phyloP scores from a whole-genome alignment of 2,329 filamentous ascomycete species.

The Cladosporium phlei region DNA sequence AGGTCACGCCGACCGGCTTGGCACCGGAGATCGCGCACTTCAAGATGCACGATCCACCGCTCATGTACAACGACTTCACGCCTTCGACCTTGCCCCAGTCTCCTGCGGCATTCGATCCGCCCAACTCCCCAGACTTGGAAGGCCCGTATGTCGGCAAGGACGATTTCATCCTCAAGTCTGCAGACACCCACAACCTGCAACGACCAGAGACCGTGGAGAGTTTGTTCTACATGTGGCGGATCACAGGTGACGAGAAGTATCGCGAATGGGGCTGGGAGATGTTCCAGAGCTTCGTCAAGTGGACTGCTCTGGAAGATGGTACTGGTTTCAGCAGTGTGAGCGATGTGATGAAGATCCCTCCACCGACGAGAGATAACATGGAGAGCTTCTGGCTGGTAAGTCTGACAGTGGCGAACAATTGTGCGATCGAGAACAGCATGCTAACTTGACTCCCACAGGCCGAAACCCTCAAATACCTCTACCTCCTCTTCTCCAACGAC shows the following conservation, averaged over 20 bases:
- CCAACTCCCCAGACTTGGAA: conserved; percentile 33
- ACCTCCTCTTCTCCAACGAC: conserved; percentile 81
- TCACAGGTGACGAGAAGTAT: conserved; percentile 84
- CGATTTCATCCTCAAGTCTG: conserved; percentile 73
- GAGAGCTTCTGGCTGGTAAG: conserved; percentile 96
- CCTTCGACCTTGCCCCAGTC: conserved; percentile 33
- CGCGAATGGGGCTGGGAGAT: conserved; percentile 98
- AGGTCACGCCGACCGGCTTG: conserved; percentile 81
- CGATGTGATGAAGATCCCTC: conserved; percentile 68
- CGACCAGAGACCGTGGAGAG: conserved; percentile 95
- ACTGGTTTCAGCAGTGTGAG: conserved; percentile 78
- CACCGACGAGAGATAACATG: conserved; percentile 79
- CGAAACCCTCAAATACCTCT: conserved; percentile 97
- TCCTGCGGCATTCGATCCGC: conserved; percentile 41
- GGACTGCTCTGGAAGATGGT: conserved; percentile 73
- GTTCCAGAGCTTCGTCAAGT: conserved; percentile 84
- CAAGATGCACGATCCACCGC: conserved; percentile 64
- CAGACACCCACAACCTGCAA: conserved; percentile 90
- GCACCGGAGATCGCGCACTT: conserved; percentile 95
- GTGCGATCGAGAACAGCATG: not conserved
- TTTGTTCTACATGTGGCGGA: conserved; percentile 97
- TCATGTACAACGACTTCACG: conserved; percentile 53
- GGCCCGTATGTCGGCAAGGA: conserved; percentile 60
- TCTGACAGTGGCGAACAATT: conserved; percentile 21
- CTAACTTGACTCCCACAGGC: conserved; percentile 50